These are phyloP conservation scores for Rhizophora apiculata DNA, from an alignment of 345 rosid species.

Conservation along the genomic window DNA sequence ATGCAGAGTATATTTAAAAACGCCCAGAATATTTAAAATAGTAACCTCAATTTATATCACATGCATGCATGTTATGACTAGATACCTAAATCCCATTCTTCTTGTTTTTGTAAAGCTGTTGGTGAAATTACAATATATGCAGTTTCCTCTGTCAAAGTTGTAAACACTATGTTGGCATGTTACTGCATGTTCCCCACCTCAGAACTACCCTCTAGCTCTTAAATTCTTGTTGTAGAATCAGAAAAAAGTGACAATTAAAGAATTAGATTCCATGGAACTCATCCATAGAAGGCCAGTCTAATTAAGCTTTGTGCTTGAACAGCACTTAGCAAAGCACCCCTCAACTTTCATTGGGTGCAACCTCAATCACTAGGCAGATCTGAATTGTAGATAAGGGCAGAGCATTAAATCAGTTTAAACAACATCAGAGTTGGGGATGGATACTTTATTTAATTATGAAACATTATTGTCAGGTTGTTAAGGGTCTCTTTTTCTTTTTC, in stretches of 20 bases:
- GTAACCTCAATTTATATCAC: slow-evolving; percentile 8
- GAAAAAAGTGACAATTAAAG: slow-evolving; percentile 1
- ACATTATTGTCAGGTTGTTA: no score
- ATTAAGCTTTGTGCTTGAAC: neutral
- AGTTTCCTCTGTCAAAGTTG: neutral
- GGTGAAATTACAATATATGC: neutral
- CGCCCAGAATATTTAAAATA: no score
- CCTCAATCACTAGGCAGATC: no score
- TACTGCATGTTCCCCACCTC: neutral
- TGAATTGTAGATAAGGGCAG: no score
- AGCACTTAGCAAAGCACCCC: no score
- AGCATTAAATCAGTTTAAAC: no score
- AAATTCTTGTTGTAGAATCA: neutral
- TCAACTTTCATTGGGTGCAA: no score
- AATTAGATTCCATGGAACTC: neutral
- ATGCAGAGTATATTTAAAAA: no score
- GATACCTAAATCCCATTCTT: slow-evolving; percentile 30
- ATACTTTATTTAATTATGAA: no score
- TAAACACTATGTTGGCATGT: neutral
- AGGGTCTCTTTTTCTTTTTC: no score
- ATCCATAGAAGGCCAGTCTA: neutral
- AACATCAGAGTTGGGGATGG: no score
- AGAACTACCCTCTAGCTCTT: neutral
- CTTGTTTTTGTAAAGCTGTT: neutral
- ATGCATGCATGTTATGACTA: slow-evolving; percentile 7